These are phyloP conservation scores for Psilocybe cyanescens DNA, from an alignment of 768 basidiomycete genomes.

Conservation along the genomic window DNA sequence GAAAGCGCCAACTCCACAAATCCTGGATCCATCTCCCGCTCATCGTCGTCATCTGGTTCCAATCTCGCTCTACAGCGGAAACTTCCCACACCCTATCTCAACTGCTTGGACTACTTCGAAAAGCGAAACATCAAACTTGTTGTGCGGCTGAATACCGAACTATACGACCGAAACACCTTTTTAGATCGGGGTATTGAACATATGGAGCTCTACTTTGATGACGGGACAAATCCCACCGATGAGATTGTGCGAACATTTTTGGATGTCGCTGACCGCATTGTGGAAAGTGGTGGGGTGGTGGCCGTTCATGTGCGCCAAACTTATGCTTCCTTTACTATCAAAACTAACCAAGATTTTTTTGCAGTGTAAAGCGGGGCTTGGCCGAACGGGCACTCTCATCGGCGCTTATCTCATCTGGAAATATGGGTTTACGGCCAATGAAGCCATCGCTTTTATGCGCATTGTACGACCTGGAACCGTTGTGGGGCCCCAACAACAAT, in stretches of 20 bases:
- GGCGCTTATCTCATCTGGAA: conserved; percentile 99
- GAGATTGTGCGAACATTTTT: conserved; percentile 94
- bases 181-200: conserved; percentile 86
- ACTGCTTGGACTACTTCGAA: conserved; percentile 93
- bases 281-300: conserved; percentile 80
- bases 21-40: conserved; percentile 26
- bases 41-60: conserved; percentile 32
- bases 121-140: conserved; percentile 87
- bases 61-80: conserved; percentile 75
- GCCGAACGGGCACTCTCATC: conserved; percentile 94
- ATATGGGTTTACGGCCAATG: conserved; percentile 93
- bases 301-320: conserved; percentile 76
- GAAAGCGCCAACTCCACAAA: conserved; percentile 36
- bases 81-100: conserved; percentile 78
- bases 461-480: conserved; percentile 94
- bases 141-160: conserved; percentile 89
- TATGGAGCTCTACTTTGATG: conserved; percentile 94
- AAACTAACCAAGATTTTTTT: conserved; percentile 18
- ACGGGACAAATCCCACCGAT: conserved; percentile 96
- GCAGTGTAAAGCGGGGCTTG: conserved; percentile 96
- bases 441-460: conserved; percentile 98
- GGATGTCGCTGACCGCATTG: conserved; percentile 76
- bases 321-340: conserved; percentile 2
- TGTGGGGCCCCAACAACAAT: conserved; percentile 92
- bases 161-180: conserved; percentile 86